Conservation (phyloP, 2,329 filamentous ascomycete species). For the Botryosphaeria dothidea region DNA sequence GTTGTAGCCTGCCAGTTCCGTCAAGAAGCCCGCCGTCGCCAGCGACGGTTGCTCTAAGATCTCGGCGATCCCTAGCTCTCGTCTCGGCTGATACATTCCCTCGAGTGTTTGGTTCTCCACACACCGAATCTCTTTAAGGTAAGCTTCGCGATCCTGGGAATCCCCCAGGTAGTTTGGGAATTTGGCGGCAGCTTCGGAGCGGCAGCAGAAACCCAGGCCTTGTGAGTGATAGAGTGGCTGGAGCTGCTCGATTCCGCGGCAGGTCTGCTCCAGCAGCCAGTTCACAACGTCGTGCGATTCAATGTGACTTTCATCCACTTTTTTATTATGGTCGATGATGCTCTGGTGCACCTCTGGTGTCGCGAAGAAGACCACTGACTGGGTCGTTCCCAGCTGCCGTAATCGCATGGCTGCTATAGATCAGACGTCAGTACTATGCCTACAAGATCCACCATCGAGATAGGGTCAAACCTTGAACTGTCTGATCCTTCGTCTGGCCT, state of each 20-base stretch:
- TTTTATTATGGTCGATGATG: constrained; percentile 52
- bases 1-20: constrained; percentile 45
- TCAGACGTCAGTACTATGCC: constrained; percentile 47
- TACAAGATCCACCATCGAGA: constrained; percentile 58
- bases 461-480: constrained; percentile 54
- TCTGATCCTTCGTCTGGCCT: constrained; percentile 61
- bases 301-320: constrained; percentile 28
- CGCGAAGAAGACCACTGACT: constrained; percentile 1
- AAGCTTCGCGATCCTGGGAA: constrained; percentile 36
- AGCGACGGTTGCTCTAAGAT: constrained; percentile 21
- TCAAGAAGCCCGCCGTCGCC: not conserved
- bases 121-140: constrained; percentile 49
- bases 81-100: constrained; percentile 54
- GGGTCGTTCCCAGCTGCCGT: constrained; percentile 44
- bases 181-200: constrained; percentile 50
- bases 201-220: constrained; percentile 61
- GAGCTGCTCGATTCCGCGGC: constrained; percentile 59
- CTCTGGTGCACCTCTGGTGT: constrained; percentile 57
- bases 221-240: constrained; percentile 61
- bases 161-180: constrained; percentile 46
- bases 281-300: constrained; percentile 55
- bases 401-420: constrained; percentile 65
- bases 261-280: constrained; percentile 68
- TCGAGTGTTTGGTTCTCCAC: constrained; percentile 59
- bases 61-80: constrained; percentile 18